Base-by-base conservation (phyloP, 73 alveolate genomes). In the Paramecium tetraurelia region DNA sequence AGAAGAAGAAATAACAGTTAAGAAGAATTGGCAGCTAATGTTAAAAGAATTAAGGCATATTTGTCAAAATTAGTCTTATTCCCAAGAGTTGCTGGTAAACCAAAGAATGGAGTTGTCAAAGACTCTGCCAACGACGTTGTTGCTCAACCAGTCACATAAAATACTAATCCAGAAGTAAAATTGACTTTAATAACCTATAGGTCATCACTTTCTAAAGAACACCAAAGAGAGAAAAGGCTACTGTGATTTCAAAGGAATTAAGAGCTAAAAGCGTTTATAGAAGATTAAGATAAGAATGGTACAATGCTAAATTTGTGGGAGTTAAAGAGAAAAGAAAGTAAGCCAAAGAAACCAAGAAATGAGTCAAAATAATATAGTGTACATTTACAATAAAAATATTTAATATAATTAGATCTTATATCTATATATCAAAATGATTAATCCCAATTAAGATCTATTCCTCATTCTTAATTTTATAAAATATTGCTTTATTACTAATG, bases 11-110 rank as follows among this genome's bases (percentile, higher is more conserved):
- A 99, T 96, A 89, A 96, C 85, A 90, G 96, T 59, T 94, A 93
- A 83, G 99, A 97, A 93, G 95, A 97, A 93, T 92, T 97, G 83
- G 95, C 96, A 41, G 63, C 92, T 84, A 98, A 98, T 95, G 96
- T 96, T 86, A 93, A 97, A 93, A 97, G 99, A 97, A 96, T 98
- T 29, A 96, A 96, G 94, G 96, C 95, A 80, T 98, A 96, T 96
- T 93, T 96, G 92, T 58, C 97, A 89, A 98, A 97, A 95, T 94
- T 98, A 92, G 97, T 97, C 85, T 95, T 98, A 93, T 98, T 95
- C 97, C 99, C 99, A 68, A 95, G 97, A 86, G 94, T 95, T 59
- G 98, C 97, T 69, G 97, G 94, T 75, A 97, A 97, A 95, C 96
- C 97, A 72, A 97, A 97, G 95, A 98, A 98, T 95, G 99, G 99